Conservation (phyloP, 129 eudicot species). For the Calendula officinalis region DNA sequence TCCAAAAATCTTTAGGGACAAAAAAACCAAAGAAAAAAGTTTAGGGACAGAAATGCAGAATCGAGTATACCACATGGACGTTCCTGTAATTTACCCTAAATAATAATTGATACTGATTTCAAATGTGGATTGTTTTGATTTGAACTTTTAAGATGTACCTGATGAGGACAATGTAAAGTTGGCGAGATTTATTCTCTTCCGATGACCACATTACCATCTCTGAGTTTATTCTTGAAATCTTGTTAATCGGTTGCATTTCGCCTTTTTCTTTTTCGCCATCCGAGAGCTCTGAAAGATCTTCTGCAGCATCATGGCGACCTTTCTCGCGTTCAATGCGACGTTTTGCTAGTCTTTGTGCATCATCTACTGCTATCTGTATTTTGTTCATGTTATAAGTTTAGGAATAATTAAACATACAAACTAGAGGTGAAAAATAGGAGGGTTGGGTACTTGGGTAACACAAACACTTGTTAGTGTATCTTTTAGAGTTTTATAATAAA, state of each 20-base stretch:
- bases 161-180: slow-evolving; percentile 71
- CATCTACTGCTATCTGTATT: slow-evolving; percentile 68
- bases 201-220: slow-evolving; percentile 60
- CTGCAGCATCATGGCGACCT: slow-evolving; percentile 69
- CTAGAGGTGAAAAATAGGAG: neutral
- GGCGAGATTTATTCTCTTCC: slow-evolving; percentile 46
- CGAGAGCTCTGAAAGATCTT: slow-evolving; percentile 74
- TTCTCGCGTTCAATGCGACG: slow-evolving; percentile 59
- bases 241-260: slow-evolving; percentile 30
- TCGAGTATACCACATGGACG: too few species aligned
- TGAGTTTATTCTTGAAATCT: slow-evolving; percentile 56
- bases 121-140: neutral
- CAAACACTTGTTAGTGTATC: neutral
- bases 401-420: slow-evolving; percentile 3
- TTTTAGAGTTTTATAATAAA: neutral
- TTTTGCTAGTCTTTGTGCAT: slow-evolving; percentile 52
- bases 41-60: too few species aligned
- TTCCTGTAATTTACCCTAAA: too few species aligned
- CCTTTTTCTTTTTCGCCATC: slow-evolving; percentile 71
- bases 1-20: too few species aligned
- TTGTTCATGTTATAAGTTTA: neutral
- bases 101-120: too few species aligned
- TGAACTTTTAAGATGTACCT: slow-evolving; percentile 41
- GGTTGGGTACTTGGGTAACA: slow-evolving; percentile 5
- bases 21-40: too few species aligned